A percentile compares a stretch with the other conserved stretches of the same genome.
Conservation (phyloP, 2,329 filamentous ascomycete species). For the Penicillium sp. region DNA sequence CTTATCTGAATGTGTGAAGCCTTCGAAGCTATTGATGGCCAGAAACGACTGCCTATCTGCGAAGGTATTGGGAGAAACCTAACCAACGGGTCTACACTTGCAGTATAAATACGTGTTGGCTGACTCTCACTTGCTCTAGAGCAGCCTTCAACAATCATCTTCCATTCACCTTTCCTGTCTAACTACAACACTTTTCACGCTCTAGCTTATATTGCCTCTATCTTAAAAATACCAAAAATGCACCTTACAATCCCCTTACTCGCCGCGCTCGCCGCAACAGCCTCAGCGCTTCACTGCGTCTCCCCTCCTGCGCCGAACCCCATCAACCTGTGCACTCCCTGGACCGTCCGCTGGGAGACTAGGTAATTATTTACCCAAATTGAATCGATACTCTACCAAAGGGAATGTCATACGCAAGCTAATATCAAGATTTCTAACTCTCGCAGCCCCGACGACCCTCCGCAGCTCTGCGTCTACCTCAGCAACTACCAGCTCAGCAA, state of each 20-base stretch:
- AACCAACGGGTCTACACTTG: no score
- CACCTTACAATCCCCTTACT: background rate
- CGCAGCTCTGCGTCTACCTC: background rate
- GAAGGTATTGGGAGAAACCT: no score
- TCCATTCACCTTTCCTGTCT: no score
- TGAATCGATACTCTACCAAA: no score
- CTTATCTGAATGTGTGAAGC: no score
- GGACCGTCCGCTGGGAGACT: background rate
- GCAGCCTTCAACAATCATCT: no score
- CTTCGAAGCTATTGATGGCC: no score
- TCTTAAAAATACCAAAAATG: background rate
- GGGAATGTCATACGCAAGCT: background rate
- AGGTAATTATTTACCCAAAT: background rate
- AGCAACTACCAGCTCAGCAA: background rate
- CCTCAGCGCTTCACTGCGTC: background rate
- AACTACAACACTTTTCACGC: no score
- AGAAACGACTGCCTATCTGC: no score
- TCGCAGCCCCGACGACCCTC: background rate
- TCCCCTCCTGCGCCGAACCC: background rate
- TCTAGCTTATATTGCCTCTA: no score
- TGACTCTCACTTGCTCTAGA: no score
- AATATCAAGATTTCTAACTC: background rate
- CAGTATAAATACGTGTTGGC: no score
- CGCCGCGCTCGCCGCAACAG: background rate
- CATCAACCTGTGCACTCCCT: background rate